These are phyloP conservation scores for Quercus agrifolia DNA, from an alignment of 306 rosid species.

Conservation along the genomic window DNA sequence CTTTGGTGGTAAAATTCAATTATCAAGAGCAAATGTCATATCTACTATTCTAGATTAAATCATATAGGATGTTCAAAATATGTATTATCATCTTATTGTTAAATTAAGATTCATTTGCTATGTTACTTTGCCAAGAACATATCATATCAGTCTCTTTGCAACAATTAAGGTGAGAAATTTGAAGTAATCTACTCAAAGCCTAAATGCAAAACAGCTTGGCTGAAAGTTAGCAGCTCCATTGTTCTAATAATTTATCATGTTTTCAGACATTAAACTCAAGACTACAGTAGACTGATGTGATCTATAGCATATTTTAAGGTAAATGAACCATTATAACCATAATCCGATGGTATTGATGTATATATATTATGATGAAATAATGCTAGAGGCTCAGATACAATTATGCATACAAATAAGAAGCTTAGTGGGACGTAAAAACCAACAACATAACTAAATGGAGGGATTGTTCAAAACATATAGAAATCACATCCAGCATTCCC, in stretches of 20 bases:
- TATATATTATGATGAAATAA: background rate
- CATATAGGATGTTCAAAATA: too few relatives aligned
- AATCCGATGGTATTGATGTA: background rate
- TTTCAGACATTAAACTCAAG: background rate
- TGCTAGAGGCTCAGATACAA: background rate
- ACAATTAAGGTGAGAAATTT: background rate
- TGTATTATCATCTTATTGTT: too few relatives aligned
- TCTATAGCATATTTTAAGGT: background rate
- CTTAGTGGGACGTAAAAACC: background rate
- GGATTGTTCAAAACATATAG: slow-evolving; percentile 37
- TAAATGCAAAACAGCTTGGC: background rate
- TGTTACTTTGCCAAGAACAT: too few relatives aligned
- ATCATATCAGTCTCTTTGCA: background rate
- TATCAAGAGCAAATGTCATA: too few relatives aligned
- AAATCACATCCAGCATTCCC: slow-evolving; percentile 36
- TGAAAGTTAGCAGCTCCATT: background rate
- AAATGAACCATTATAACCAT: background rate
- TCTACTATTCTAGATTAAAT: too few relatives aligned
- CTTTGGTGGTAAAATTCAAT: too few relatives aligned
- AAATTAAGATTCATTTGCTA: too few relatives aligned
- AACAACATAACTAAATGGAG: slow-evolving; percentile 32
- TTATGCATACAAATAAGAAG: background rate
- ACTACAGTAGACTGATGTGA: too few relatives aligned
- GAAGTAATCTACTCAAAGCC: background rate
- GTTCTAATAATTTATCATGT: background rate